Evolutionary conservation across 176 grass and related monocot genomes (phyloP).

Genomic region (Paspalum notatum): DNA sequence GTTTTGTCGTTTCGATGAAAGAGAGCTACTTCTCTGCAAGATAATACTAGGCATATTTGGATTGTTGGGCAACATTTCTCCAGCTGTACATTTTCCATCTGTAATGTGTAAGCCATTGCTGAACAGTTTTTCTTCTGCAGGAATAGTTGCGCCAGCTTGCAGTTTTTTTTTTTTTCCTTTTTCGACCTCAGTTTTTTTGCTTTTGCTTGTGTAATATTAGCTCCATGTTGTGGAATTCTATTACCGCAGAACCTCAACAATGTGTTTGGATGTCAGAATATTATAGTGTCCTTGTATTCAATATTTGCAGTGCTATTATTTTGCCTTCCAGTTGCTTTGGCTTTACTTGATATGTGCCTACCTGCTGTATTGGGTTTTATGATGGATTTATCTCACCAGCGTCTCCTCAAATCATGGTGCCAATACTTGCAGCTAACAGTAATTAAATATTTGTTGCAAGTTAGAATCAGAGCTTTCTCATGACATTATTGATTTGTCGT

Average conservation of each 20-base stretch:
- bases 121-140: slow-evolving; percentile 13
- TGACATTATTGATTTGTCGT: not conserved
- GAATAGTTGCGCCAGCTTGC: slow-evolving; percentile 7
- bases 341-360: not conserved
- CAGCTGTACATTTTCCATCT: not conserved
- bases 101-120: not conserved
- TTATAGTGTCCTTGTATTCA: too few relatives aligned
- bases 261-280: not conserved
- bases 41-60: not conserved
- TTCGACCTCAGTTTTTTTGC: not conserved
- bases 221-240: not conserved
- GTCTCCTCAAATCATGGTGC: not conserved
- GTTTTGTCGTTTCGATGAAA: not conserved
- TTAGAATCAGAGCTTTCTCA: not conserved
- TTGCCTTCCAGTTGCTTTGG: not conserved
- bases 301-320: too few relatives aligned
- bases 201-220: slow-evolving; percentile 23
- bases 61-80: not conserved
- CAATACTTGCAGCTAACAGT: not conserved
- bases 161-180: not conserved
- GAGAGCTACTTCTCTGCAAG: not conserved
- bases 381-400: not conserved
- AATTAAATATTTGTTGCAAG: not conserved
- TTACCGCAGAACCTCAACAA: not conserved
- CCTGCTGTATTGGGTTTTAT: not conserved